Base-by-base conservation (phyloP, 2,329 filamentous ascomycete genomes). In the Trichophyton rubrum region DNA sequence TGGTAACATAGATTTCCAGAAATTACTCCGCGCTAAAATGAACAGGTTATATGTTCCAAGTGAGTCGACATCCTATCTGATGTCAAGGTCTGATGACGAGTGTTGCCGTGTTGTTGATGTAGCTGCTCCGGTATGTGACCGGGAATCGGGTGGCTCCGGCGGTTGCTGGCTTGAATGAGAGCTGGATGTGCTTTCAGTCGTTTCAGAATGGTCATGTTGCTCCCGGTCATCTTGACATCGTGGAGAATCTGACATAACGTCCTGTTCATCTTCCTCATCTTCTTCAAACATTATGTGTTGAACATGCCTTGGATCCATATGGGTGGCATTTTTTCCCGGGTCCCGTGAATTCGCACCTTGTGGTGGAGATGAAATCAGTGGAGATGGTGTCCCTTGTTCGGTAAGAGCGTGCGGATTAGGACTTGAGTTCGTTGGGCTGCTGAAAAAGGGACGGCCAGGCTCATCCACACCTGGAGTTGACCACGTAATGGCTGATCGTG, bases 401-500 rank as follows among this genome's bases (percentile, higher is more conserved):
- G 51, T 55, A 7, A 55, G 51, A 30, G 51, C 5, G 8, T 55
- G 51, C 7, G 35, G 33, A 20, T 49, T 59, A 7, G 57, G 43
- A 7, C 57, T 51, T 41, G 57, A 49, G 33, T 17, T 41, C 20
- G 35, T 43, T 13, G 35, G 55, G 22, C 33, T 40, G 17, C 35
- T 57, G 15, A 43, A 43, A 11, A 57, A n/a, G 13, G 55, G 55
- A 13, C 40, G 55, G 33, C 17, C 41, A 15, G 43, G 45, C 47
- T 60, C 59, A 24, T 61, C 60, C 20, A 40, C 5, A 30, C 30
- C 60, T 24, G 72, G 70, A 2, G 79, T 76, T n/a, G 75, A 79
- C 80, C 82, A 85, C 1, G 80, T 79, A 56, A 80, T 74, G 38
- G 78, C 78, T 33, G 75, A 74, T 41, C 61, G 41, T 22, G 80